Evolutionary conservation across 345 rosid genomes (phyloP).

Genomic region (Aquilaria yunnanensis): DNA sequence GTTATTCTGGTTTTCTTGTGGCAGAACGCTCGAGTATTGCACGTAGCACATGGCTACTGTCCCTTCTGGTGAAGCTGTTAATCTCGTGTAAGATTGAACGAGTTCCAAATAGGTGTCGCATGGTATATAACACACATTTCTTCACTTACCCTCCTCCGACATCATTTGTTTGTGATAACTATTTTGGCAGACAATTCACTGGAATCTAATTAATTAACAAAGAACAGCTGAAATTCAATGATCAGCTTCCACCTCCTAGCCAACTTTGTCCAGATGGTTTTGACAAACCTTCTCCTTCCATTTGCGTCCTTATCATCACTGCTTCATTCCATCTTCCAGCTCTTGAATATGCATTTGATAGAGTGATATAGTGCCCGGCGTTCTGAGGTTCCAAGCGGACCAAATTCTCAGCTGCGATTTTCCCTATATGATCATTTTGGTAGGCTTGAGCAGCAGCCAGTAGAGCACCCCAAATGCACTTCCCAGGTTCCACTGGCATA

Average conservation of each 20-base stretch:
- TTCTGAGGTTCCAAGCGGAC: slow-evolving; percentile 31
- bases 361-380: slow-evolving; percentile 32
- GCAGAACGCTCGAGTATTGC: too few relatives aligned
- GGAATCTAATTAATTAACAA: neutral
- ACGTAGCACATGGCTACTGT: too few relatives aligned
- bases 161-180: too few relatives aligned
- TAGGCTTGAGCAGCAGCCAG: slow-evolving; percentile 28
- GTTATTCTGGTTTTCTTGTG: too few relatives aligned
- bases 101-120: too few relatives aligned
- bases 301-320: slow-evolving; percentile 23
- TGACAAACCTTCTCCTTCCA: slow-evolving; percentile 22
- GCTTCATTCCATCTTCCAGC: slow-evolving; percentile 37
- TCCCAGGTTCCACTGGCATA: slow-evolving; percentile 30
- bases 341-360: slow-evolving; percentile 31
- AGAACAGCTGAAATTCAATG: neutral
- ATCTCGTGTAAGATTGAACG: too few relatives aligned
- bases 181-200: too few relatives aligned
- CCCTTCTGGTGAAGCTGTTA: too few relatives aligned
- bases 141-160: too few relatives aligned
- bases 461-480: slow-evolving; percentile 31
- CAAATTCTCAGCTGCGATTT: slow-evolving; percentile 27
- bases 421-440: slow-evolving; percentile 27
- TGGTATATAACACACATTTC: too few relatives aligned
- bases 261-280: slow-evolving; percentile 32
- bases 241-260: slow-evolving; percentile 18